These are phyloP conservation scores for Silene vulgaris DNA, from an alignment of 179 eudicot species.

Conservation along the genomic window DNA sequence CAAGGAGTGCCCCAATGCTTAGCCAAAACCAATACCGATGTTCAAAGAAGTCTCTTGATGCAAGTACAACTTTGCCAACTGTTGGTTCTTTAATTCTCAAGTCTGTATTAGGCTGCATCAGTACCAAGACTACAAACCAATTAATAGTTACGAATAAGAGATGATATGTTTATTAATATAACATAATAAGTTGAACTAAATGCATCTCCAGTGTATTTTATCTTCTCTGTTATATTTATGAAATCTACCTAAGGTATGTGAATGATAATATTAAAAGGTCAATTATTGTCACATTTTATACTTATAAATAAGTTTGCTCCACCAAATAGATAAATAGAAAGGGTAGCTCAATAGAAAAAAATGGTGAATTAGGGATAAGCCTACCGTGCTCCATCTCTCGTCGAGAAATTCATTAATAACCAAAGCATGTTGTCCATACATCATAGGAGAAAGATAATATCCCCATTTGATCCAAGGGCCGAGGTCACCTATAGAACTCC, in stretches of 20 bases:
- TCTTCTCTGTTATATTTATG: no score
- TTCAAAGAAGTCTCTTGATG: slow-evolving; percentile 51
- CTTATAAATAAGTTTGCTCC: no score
- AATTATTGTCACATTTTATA: no score
- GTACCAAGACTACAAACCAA: neutral
- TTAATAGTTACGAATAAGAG: no score
- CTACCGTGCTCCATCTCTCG: slow-evolving; percentile 18
- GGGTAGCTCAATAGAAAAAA: no score
- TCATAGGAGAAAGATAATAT: slow-evolving; percentile 22
- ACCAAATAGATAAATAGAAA: no score
- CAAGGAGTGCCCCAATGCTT: slow-evolving; percentile 54
- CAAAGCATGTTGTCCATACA: slow-evolving; percentile 22
- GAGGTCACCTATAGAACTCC: slow-evolving; percentile 9
- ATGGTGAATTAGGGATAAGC: neutral
- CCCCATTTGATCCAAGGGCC: slow-evolving; percentile 23
- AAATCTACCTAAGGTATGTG: no score
- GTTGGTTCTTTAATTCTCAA: slow-evolving; percentile 47
- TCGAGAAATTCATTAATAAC: slow-evolving; percentile 23
- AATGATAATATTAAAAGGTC: no score
- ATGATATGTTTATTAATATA: no score
- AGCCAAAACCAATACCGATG: slow-evolving; percentile 56
- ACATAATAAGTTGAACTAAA: no score
- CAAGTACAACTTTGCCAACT: slow-evolving; percentile 51
- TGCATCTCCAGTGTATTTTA: no score
- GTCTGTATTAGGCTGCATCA: slow-evolving; percentile 52